Conservation (phyloP, 83 land plant genomes). For the Diphasiastrum complanatum region DNA sequence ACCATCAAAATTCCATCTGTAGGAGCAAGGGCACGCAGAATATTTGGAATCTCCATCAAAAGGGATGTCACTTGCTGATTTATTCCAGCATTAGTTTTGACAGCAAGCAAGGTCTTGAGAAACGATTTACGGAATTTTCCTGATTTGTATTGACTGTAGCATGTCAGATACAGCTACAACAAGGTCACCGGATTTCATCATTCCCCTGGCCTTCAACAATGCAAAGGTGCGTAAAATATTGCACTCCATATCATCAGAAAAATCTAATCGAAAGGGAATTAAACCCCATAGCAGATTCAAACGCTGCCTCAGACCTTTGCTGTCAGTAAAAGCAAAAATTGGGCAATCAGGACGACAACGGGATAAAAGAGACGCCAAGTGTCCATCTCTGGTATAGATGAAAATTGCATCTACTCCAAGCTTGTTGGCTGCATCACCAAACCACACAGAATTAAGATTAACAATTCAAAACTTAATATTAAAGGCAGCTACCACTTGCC, state of each 20-base stretch:
- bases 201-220: slow-evolving; percentile 77
- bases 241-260: slow-evolving; percentile 87
- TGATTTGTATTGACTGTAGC: slow-evolving; percentile 89
- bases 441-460: too few species aligned
- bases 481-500: background rate
- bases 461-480: too few species aligned
- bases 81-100: too few species aligned
- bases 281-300: slow-evolving; percentile 92
- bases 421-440: slow-evolving; percentile 88
- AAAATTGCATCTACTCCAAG: slow-evolving; percentile 87
- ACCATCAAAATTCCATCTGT: too few species aligned
- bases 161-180: slow-evolving; percentile 78
- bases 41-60: too few species aligned
- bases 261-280: slow-evolving; percentile 79
- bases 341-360: slow-evolving; percentile 82
- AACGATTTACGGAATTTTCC: slow-evolving; percentile 79
- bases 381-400: slow-evolving; percentile 70
- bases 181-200: slow-evolving; percentile 87
- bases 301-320: slow-evolving; percentile 56
- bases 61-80: too few species aligned
- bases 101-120: too few species aligned
- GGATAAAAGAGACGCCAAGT: slow-evolving; percentile 76
- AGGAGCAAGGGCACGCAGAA: too few species aligned
- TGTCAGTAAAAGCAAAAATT: slow-evolving; percentile 82
- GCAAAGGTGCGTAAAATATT: slow-evolving; percentile 77